Conservation (phyloP, 2,329 filamentous ascomycete species). For the Phoma sp. region DNA sequence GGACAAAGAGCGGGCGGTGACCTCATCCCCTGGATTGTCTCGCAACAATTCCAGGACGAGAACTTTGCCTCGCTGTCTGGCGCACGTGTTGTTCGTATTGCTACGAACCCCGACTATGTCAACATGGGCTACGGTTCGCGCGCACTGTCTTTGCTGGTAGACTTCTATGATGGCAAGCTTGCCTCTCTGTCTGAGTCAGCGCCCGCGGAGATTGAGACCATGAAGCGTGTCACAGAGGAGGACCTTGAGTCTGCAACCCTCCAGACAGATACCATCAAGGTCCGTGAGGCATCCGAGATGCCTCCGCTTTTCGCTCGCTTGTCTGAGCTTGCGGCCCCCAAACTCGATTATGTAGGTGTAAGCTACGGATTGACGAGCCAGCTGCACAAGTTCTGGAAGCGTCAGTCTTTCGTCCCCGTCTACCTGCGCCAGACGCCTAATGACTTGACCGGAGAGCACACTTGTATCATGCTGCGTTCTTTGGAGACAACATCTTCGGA, state of each 20-base stretch:
- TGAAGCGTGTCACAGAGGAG: constrained; percentile 79
- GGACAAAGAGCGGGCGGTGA: constrained; percentile 90
- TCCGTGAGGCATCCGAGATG: constrained; percentile 89
- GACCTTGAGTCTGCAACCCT: constrained; percentile 79
- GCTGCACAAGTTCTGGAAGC: constrained; percentile 97
- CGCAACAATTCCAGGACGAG: constrained; percentile 97
- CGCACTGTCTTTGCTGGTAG: constrained; percentile 82
- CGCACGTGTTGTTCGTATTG: constrained; percentile 89
- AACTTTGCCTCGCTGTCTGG: constrained; percentile 94
- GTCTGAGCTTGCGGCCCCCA: constrained; percentile 77
- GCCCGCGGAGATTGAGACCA: constrained; percentile 60
- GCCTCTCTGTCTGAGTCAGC: constrained; percentile 78
- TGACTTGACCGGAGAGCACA: constrained; percentile 95
- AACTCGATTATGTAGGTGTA: constrained; percentile 91
- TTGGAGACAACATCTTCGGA: constrained; percentile 61
- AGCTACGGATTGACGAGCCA: constrained; percentile 88
- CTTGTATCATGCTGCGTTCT: constrained; percentile 93
- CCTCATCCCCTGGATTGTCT: constrained; percentile 95
- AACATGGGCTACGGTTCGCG: constrained; percentile 93
- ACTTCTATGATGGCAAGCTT: constrained; percentile 96
- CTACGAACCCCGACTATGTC: constrained; percentile 92
- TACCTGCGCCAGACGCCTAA: constrained; percentile 96
- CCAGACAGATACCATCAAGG: constrained; percentile 84
- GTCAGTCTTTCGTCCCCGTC: constrained; percentile 81
- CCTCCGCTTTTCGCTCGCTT: constrained; percentile 91